Evolutionary conservation across 306 rosid genomes (phyloP), one percentile per base, ranked within the genome.

Genomic region (Prunus dulcis): DNA sequence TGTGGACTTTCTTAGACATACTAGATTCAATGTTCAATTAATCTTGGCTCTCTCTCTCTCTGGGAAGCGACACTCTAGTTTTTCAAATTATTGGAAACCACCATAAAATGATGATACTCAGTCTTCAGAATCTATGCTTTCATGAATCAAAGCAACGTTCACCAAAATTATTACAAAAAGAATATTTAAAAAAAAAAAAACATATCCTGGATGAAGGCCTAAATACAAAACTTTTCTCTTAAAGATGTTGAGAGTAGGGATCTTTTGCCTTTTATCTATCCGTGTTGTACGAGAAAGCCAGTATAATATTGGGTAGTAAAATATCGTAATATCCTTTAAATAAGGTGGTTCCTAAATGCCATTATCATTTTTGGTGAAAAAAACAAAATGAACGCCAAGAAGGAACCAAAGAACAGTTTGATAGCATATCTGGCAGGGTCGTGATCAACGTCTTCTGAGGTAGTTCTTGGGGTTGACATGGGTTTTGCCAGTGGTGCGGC

Each of bases 401-500:
- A 63, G 41, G 98, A 90, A 83, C 96, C 98, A 41, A 90, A 92
- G 80, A 95, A 76, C 78, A 92, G 74, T 72, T 90, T 95, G 81
- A 86, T 47, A 15, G 83, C 82, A 83, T 83, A 83, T 78, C 46
- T 79, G 18, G 87, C 2, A 19, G 89, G 91, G 64, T 89, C 96
- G 4, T 61, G 47, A 74, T 82, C 93, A 67, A 30, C 88, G 51
- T 28, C 87, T 79, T 89, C 84, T 46, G 91, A 69, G 53, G 84
- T 69, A 84, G 67, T 75, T 28, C 78, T 30, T 15, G 88, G 52
- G 53, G 97, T 61, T 74, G 89, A 67, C 71, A 88, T 69, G 70
- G 94, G 88, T 68, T 83, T 80, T 57, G 99, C 99, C 3, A 86
- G 84, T n/a, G 99, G 99, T 25, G 91, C 90, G 78, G 97, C 99